Evolutionary conservation across 2,329 filamentous ascomycete genomes (phyloP), one percentile per base, ranked within the genome.

Genomic region (Alternaria angustiovoidea): DNA sequence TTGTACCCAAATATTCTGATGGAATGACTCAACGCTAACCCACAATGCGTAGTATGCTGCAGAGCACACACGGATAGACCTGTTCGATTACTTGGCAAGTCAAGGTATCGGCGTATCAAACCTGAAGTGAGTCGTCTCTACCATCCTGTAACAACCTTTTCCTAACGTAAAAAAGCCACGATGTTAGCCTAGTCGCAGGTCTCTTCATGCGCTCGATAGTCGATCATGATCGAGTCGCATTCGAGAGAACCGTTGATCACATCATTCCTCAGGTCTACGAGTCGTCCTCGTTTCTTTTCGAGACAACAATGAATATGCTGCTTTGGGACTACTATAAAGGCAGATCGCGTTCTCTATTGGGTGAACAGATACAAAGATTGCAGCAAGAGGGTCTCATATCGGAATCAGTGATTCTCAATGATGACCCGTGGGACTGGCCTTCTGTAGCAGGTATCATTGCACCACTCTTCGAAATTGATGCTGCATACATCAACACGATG

Each of bases 51-150:
- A 67, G 63, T 34, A 39, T 49, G 61, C 63, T n/a, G 47, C 53
- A 39, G 6, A 36, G 12, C 32, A 36, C 14, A 36, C 32, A 36
- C 32, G 32, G 12, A 16, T 36, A 36, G 65, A 66, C 12, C 28
- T 68, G 8, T 30, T 68, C 3, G 30, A 61, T 39, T 66, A 64
- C 44, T 39, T 68, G 22, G 59, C 64, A 22, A 59, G 18, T 30
- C 63, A 68, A 51, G 63, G 65, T 12, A 46, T 66, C 6, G 63
- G 63, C 0, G 22, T 54, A 24, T 58, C 54, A 20, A 51, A 32
- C 12, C 48, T 60, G 4, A 60, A 62, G 65, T 66, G 46, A 57
- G 61, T 6, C 30, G 36, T 4, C 1, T 3, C 24, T 39, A 18
- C 1, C 7, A 11, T 41, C 11, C 30, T 32, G 11, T 22, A 14